Evolutionary conservation across 768 basidiomycete species (phyloP), one percentile per base, ranked within the genome.

Genomic region (Daedaleopsis nitida): DNA sequence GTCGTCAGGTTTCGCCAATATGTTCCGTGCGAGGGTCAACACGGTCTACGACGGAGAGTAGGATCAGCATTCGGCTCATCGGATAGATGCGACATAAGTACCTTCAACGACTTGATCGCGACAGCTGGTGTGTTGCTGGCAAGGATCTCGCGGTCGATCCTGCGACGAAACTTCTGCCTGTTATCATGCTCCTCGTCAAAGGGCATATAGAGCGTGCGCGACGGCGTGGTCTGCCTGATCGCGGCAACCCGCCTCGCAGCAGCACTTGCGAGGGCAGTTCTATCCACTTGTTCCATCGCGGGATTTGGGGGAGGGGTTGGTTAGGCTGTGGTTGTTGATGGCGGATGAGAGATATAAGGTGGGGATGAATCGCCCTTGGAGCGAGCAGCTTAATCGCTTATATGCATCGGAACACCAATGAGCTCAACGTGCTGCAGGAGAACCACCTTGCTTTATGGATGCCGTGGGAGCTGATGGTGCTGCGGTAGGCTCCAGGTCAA

Each of bases 1-100:
- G 65, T 91, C 87, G 7, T 85, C 79, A 5, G 89, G 88, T 57
- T 92, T 85, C 59, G 79, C 80, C 49, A 90, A 69, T 50, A 93
- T 72, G 70, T 92, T 92, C 54, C 89, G 84, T 24, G 86, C 81
- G 32, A 92, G 81, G 32, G 71, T 84, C 57, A 81, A 76, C 59
- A 92, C 72, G 10, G 81, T 86, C 90, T 89, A n/a, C 45, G 57
- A 52, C 54, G 66, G 59, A 59, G 19, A 51, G 17, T 2, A 8
- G 34, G 39, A 3, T 5, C 32, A 8, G 27, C 14, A 4, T 8
- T 43, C n/a, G n/a, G 2, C 21, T 3, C 42, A 0, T 35, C 34
- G 7, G 21, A 34, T 6, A 19, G 19, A 17, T 38, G n/a, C 27
- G 27, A 32, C 7, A n/a, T 38, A 14, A 14, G 39, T 4, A 55